phyloP scores from a whole-genome alignment of 129 eudicot genomes.

The Lactuca saligna region DNA sequence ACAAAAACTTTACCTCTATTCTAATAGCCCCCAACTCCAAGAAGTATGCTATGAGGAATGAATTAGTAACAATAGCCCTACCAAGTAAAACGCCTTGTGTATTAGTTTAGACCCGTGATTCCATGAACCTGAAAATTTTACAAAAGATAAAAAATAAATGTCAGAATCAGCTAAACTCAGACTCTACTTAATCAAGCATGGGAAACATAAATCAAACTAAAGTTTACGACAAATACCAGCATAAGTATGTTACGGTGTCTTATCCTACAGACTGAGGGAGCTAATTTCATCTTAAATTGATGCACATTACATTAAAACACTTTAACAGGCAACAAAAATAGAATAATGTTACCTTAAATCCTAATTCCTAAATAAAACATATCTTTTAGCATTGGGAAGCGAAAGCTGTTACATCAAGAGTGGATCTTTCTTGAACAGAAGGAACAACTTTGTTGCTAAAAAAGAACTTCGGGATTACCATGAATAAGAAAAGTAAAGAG shows the following conservation, averaged over 20 bases:
- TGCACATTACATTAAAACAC: conserved; percentile 5
- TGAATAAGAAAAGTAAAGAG: background rate
- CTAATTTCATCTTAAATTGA: background rate
- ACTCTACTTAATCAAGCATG: background rate
- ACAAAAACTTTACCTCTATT: background rate
- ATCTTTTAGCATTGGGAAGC: background rate
- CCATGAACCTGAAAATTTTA: background rate
- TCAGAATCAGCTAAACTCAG: background rate
- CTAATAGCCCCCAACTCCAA: conserved; percentile 3
- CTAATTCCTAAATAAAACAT: background rate
- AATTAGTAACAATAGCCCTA: background rate
- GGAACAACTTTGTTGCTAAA: background rate
- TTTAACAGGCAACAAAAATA: background rate
- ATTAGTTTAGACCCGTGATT: background rate
- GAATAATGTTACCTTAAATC: conserved; percentile 2
- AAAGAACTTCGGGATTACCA: background rate
- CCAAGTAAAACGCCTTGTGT: conserved; percentile 8
- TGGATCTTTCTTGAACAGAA: background rate
- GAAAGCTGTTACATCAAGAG: background rate
- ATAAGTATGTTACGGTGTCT: background rate
- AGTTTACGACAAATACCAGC: background rate
- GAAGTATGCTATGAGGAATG: conserved; percentile 1
- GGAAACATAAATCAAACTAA: background rate
- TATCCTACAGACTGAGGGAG: conserved; percentile 1
- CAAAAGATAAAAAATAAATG: background rate